Conservation (phyloP, 225 moss, liverwort and hornwort species). For the Polytrichum commune region DNA sequence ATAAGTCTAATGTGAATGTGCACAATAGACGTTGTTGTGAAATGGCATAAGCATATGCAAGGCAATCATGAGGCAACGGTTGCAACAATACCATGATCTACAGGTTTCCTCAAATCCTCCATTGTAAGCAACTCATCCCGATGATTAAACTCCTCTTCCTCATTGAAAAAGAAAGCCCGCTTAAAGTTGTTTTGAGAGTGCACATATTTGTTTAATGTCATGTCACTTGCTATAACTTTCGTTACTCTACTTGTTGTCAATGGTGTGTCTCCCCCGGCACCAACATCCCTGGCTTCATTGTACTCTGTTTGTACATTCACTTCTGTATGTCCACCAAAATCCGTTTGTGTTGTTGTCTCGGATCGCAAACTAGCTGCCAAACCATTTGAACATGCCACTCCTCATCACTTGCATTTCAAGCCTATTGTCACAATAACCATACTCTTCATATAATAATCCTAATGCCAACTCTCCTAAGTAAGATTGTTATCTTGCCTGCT, state of each 20-base stretch:
- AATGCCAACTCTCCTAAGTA: neutral
- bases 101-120: conserved; percentile 42
- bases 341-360: conserved; percentile 10
- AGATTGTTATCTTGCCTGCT: too few relatives aligned
- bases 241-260: conserved; percentile 17
- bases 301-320: conserved; percentile 29
- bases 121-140: conserved; percentile 52
- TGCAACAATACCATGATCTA: conserved; percentile 14
- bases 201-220: neutral
- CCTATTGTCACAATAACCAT: too few relatives aligned
- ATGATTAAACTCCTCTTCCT: conserved; percentile 48
- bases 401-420: neutral
- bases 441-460: neutral
- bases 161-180: conserved; percentile 6
- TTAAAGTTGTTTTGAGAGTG: conserved; percentile 31
- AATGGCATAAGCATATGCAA: neutral
- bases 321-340: conserved; percentile 6
- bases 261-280: conserved; percentile 24
- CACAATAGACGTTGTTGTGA: neutral
- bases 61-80: neutral
- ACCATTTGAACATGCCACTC: neutral
- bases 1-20: neutral
- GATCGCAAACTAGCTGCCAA: neutral
- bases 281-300: neutral
- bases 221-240: neutral